These are phyloP conservation scores for Tricholoma furcatifolium DNA, from an alignment of 768 basidiomycete genomes.

Conservation along the genomic window DNA sequence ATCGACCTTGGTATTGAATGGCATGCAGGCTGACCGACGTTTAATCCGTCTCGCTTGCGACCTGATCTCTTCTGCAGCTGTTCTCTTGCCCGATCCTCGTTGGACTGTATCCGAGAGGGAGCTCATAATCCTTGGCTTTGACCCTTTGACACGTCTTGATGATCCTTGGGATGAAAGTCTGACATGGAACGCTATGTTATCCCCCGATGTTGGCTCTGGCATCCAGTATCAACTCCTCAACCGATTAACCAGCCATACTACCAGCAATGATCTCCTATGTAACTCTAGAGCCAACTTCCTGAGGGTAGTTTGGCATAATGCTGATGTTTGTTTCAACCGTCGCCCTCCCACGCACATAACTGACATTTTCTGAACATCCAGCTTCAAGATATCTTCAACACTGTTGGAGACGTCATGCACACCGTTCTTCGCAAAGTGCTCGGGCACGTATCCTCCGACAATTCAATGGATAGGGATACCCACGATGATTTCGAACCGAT, in stretches of 20 bases:
- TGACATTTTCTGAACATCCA: conserved; percentile 20
- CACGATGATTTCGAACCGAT: conserved; percentile 60
- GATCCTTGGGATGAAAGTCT: conserved; percentile 25
- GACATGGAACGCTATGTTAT: conserved; percentile 45
- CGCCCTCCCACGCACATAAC: not conserved
- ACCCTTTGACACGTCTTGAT: conserved; percentile 54
- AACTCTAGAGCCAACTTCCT: conserved; percentile 44
- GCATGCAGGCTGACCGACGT: conserved; percentile 54
- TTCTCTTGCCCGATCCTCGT: conserved; percentile 37
- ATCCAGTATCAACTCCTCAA: conserved; percentile 58
- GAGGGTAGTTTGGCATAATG: conserved; percentile 61
- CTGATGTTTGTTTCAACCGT: conserved; percentile 52
- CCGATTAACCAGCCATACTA: conserved; percentile 23
- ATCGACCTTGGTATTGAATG: conserved; percentile 61
- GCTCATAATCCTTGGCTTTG: conserved; percentile 62
- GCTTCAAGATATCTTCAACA: conserved; percentile 50
- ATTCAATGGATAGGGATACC: conserved; percentile 36
- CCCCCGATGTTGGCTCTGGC: conserved; percentile 50
- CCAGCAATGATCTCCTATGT: conserved; percentile 6
- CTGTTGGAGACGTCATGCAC: conserved; percentile 31
- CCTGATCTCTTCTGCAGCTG: conserved; percentile 33
- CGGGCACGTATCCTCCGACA: conserved; percentile 17
- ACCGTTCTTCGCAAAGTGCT: conserved; percentile 39
- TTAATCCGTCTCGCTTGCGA: conserved; percentile 66
- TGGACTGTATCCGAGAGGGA: conserved; percentile 68